A percentile compares a stretch with the other conserved stretches of the same genome.
Conservation (phyloP, 352 stramenopile species). For the Pythium biforme region DNA sequence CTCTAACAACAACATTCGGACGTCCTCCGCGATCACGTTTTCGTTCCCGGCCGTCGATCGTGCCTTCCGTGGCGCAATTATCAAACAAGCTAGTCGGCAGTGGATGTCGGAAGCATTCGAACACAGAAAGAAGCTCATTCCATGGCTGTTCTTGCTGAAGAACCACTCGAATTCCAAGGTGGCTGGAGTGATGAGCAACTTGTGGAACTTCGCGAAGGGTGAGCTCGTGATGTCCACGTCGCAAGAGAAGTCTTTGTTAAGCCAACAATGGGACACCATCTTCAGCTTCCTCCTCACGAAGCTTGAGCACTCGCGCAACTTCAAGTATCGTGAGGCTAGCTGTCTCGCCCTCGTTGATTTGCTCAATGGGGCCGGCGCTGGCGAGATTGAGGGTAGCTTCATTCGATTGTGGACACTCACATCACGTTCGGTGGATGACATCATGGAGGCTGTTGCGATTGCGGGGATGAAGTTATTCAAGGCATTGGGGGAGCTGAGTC, state of each 20-base stretch:
- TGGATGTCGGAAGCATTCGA: conserved; percentile 57
- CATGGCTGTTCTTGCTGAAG: conserved; percentile 79
- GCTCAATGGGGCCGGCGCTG: conserved; percentile 51
- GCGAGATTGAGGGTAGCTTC: conserved; percentile 50
- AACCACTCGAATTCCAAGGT: conserved; percentile 72
- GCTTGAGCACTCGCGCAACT: conserved; percentile 68
- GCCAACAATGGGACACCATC: conserved; percentile 50
- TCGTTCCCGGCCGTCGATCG: conserved; percentile 48
- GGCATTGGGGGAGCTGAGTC: conserved; percentile 66
- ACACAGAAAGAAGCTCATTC: conserved; percentile 55
- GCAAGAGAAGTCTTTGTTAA: conserved; percentile 49
- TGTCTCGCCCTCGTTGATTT: conserved; percentile 64
- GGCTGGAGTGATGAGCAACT: conserved; percentile 53
- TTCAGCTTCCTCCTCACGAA: conserved; percentile 57
- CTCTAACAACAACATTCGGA: not conserved
- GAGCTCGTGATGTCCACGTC: conserved; percentile 28
- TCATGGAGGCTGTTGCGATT: conserved; percentile 66
- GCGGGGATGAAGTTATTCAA: conserved; percentile 75
- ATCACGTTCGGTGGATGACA: conserved; percentile 72
- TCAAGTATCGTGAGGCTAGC: conserved; percentile 79
- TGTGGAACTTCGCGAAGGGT: conserved; percentile 68
- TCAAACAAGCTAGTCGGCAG: conserved; percentile 50
- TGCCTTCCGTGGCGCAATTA: conserved; percentile 44
- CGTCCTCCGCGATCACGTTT: conserved; percentile 23
- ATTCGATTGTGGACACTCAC: conserved; percentile 62